Percentiles rank a stretch among this genome's conserved stretches.
Evolutionary conservation across 768 basidiomycete species (phyloP).

Genomic region (Harrya chromipes): DNA sequence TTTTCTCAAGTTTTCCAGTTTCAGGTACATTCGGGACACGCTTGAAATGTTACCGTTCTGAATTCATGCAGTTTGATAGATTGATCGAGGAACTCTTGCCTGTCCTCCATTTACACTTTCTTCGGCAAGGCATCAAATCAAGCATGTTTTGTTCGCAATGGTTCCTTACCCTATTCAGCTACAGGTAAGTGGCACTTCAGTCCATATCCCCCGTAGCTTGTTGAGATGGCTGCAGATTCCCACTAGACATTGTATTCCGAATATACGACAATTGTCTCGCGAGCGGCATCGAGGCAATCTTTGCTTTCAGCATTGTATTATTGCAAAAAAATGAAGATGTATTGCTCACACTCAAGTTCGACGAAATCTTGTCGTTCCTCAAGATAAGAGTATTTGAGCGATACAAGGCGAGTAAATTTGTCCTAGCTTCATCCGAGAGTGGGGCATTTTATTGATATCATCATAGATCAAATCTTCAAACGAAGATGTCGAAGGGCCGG

Average conservation of each 20-base stretch:
- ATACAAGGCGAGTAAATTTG: conserved; percentile 53
- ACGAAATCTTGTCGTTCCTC: conserved; percentile 82
- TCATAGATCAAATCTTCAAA: conserved; percentile 28
- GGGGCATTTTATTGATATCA: neutral
- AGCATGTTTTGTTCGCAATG: conserved; percentile 99
- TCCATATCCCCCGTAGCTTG: neutral
- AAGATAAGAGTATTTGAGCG: conserved; percentile 79
- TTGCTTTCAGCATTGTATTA: conserved; percentile 87
- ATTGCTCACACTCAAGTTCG: conserved; percentile 81
- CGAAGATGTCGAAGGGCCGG: conserved; percentile 28
- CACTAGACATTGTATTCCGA: conserved; percentile 89
- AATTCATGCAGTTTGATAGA: conserved; percentile 75
- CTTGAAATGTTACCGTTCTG: conserved; percentile 11
- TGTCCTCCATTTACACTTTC: conserved; percentile 88
- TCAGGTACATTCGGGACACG: conserved; percentile 44
- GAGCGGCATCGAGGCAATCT: conserved; percentile 95
- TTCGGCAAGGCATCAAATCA: conserved; percentile 92
- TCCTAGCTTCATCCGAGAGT: neutral
- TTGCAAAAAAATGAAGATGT: conserved; percentile 84
- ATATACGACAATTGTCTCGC: conserved; percentile 97
- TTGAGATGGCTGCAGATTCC: conserved; percentile 59
- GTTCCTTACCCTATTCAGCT: conserved; percentile 97
- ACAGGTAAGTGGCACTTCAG: conserved; percentile 53
- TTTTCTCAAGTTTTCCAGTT: conserved; percentile 40
- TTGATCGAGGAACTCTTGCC: conserved; percentile 90